Evolutionary conservation across 2,329 filamentous ascomycete species (phyloP).

Genomic region (Colletotrichum godetiae): DNA sequence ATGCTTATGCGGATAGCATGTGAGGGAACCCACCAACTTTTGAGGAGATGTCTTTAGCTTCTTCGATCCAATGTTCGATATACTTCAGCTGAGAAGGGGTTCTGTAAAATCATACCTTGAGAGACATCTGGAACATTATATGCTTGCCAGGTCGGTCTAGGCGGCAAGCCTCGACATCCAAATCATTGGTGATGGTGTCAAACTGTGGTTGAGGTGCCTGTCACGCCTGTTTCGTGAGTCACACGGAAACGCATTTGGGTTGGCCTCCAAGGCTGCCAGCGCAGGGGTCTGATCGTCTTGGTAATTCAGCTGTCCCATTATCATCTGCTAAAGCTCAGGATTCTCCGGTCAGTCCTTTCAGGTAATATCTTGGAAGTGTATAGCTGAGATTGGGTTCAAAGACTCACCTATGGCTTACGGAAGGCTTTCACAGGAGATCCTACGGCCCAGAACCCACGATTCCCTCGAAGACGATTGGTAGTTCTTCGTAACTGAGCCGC

Average conservation of each 20-base stretch:
- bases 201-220: background rate
- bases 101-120: background rate
- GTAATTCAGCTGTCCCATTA: background rate
- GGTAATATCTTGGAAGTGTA: background rate
- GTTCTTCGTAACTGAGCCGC: background rate
- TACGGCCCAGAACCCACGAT: background rate
- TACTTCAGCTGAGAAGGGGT: background rate
- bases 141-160: slow-evolving; percentile 10
- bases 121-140: background rate
- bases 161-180: slow-evolving; percentile 15
- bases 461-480: background rate
- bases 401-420: slow-evolving; percentile 9
- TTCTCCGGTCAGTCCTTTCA: background rate
- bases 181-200: background rate
- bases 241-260: slow-evolving; percentile 5
- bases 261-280: slow-evolving; percentile 13
- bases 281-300: background rate
- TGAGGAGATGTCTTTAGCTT: background rate
- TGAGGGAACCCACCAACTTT: slow-evolving; percentile 23
- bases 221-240: slow-evolving; percentile 11
- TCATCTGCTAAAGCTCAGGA: background rate
- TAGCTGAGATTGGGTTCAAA: background rate
- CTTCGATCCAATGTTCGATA: background rate
- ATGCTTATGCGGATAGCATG: slow-evolving; percentile 8
- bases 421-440: background rate